Evolutionary conservation across 83 land plant genomes (phyloP).

Genomic region (Isoetes engelmannii): DNA sequence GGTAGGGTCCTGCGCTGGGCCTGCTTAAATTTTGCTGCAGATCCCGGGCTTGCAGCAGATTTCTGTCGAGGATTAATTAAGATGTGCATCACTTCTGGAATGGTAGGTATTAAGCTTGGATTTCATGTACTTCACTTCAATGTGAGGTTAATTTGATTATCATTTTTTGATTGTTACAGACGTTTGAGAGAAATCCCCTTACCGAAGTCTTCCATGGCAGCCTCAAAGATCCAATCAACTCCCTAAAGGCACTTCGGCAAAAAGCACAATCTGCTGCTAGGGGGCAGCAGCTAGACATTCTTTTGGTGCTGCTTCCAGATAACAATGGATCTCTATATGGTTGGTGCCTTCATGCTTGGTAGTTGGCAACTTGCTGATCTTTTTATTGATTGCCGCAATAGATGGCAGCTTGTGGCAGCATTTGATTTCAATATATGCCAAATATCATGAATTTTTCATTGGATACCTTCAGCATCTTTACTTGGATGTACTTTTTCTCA

Average conservation of each 20-base stretch:
- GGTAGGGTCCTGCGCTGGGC: slow-evolving; percentile 75
- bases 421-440: too few species aligned
- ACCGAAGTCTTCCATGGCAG: too few species aligned
- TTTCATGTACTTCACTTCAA: too few species aligned
- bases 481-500: slow-evolving; percentile 11
- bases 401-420: too few species aligned
- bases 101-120: slow-evolving; percentile 34
- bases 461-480: too few species aligned
- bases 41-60: slow-evolving; percentile 40
- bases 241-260: slow-evolving; percentile 31
- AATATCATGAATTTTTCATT: too few species aligned
- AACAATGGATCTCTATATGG: slow-evolving; percentile 90
- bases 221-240: too few species aligned
- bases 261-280: slow-evolving; percentile 56
- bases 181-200: slow-evolving; percentile 14
- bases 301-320: slow-evolving; percentile 75
- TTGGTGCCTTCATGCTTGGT: slow-evolving; percentile 11
- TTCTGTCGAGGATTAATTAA: slow-evolving; percentile 75
- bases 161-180: slow-evolving; percentile 17
- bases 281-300: slow-evolving; percentile 57
- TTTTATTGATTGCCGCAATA: too few species aligned
- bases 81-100: slow-evolving; percentile 84
- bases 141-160: neutral
- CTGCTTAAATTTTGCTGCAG: slow-evolving; percentile 68
- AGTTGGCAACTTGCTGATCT: too few species aligned